Conservation (phyloP, 164 flowering plant genomes). For the Euptelea pleiosperma region DNA sequence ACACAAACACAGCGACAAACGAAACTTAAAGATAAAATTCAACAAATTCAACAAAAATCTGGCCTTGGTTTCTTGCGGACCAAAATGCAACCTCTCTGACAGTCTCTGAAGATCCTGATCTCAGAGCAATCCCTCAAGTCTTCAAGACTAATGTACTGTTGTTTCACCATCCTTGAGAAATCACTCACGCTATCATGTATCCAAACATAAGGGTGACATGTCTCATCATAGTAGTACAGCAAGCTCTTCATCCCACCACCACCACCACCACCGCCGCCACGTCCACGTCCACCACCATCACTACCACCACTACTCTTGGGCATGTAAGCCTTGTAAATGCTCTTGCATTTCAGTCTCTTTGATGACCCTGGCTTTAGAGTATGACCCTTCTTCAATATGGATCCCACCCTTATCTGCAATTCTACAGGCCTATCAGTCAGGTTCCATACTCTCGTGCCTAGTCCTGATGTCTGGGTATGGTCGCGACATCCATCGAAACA, state of each 20-base stretch:
- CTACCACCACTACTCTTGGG: constrained; percentile 29
- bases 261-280: constrained; percentile 9
- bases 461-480: constrained; percentile 32
- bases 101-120: constrained; percentile 67
- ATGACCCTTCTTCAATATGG: constrained; percentile 66
- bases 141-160: constrained; percentile 76
- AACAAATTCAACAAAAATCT: constrained; percentile 49
- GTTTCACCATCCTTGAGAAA: constrained; percentile 68
- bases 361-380: constrained; percentile 69
- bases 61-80: constrained; percentile 67
- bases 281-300: no score
- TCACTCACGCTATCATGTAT: constrained; percentile 61
- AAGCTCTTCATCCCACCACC: constrained; percentile 41
- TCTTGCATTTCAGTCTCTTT: constrained; percentile 67
- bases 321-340: constrained; percentile 70
- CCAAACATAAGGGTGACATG: constrained; percentile 82
- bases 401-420: constrained; percentile 77
- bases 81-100: constrained; percentile 59
- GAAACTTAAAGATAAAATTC: neutral
- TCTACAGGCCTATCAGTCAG: constrained; percentile 61
- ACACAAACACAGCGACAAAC: no score
- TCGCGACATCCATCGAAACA: constrained; percentile 57
- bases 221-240: constrained; percentile 64
- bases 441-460: constrained; percentile 68
- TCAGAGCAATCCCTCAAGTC: constrained; percentile 76